These are phyloP conservation scores for Bassia scoparia DNA, from an alignment of 148 eudicot genomes.

Conservation along the genomic window DNA sequence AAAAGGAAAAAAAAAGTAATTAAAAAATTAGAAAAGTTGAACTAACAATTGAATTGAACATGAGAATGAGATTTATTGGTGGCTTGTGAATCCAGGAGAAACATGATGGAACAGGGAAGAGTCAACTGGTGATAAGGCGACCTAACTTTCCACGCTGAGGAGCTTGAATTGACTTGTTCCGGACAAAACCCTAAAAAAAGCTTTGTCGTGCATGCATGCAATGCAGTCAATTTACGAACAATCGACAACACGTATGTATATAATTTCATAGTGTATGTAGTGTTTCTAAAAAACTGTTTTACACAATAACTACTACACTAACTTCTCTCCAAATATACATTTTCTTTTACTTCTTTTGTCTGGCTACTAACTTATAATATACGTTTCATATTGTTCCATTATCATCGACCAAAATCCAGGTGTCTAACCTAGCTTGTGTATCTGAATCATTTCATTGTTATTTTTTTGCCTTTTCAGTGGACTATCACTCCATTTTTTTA, in stretches of 20 bases:
- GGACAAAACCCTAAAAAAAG: not conserved
- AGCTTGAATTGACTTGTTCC: not conserved
- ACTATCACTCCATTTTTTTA: not conserved
- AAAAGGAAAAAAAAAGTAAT: too few species aligned
- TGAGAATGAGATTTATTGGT: too few species aligned
- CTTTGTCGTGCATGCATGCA: constrained; percentile 13
- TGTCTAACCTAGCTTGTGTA: not conserved
- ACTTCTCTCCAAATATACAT: not conserved
- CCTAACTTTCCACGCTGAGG: constrained; percentile 7
- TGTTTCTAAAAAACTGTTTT: not conserved
- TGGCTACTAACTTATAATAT: not conserved
- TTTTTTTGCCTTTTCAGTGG: not conserved
- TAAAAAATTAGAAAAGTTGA: too few species aligned
- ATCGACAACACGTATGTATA: not conserved
- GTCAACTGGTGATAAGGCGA: not conserved
- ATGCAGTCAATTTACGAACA: not conserved
- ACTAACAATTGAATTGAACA: too few species aligned
- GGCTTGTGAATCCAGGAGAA: not conserved
- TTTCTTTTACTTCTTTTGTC: not conserved
- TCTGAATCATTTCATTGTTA: not conserved
- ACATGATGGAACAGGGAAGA: not conserved
- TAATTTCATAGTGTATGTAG: not conserved
- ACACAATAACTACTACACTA: constrained; percentile 2
- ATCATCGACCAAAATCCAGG: not conserved
- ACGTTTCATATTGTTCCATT: not conserved